Evolutionary conservation across 1,139 yeast genomes (phyloP).

Genomic region (Yamadazyma buinensis): DNA sequence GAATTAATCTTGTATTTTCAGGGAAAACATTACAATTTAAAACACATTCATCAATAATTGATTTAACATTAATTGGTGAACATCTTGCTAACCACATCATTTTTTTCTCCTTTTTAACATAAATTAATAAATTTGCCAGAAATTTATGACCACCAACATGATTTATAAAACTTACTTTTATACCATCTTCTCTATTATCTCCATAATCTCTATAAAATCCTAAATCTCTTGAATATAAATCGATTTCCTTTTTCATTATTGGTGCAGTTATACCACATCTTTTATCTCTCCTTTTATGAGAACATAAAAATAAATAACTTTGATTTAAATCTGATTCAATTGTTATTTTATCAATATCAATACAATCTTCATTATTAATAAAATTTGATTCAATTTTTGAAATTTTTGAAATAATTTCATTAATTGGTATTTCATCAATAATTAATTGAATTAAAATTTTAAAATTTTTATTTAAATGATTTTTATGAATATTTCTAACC

Average conservation of each 20-base stretch:
- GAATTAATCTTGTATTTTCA: conserved; percentile 60
- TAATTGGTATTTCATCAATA: neutral
- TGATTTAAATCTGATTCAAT: conserved; percentile 31
- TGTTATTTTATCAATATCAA: conserved; percentile 12
- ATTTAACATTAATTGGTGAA: conserved; percentile 68
- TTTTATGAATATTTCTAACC: conserved; percentile 49
- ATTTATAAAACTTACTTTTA: conserved; percentile 62
- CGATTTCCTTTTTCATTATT: conserved; percentile 77
- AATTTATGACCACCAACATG: conserved; percentile 97
- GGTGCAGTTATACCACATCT: conserved; percentile 95
- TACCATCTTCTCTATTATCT: conserved; percentile 73
- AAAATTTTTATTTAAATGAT: conserved; percentile 29
- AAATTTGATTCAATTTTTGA: neutral
- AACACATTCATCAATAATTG: conserved; percentile 73
- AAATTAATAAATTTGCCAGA: conserved; percentile 83
- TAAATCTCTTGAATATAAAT: conserved; percentile 62
- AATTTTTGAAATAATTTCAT: neutral
- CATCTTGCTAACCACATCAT: conserved; percentile 88
- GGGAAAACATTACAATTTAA: conserved; percentile 69
- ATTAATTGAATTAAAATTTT: conserved; percentile 3
- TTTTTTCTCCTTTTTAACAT: conserved; percentile 61
- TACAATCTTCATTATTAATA: neutral
- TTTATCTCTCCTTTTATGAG: conserved; percentile 88
- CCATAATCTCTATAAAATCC: conserved; percentile 72
- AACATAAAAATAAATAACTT: conserved; percentile 73